A percentile compares a stretch with the other conserved stretches of the same genome.
These are phyloP conservation scores for Volvariella surrecta DNA, from an alignment of 1,284 basidiomycete genomes.

Conservation along the genomic window DNA sequence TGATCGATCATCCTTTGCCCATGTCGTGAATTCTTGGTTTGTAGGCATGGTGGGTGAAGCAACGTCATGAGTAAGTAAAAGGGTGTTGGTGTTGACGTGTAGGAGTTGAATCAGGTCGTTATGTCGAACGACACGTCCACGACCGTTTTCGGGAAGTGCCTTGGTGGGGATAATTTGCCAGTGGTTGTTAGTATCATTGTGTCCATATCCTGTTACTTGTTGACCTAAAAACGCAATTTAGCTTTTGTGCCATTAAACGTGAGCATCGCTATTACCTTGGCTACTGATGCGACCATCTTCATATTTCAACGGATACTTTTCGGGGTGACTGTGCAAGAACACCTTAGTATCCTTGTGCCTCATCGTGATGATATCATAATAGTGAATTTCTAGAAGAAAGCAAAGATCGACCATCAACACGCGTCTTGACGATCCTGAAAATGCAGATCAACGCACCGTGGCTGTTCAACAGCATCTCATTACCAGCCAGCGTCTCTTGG, in stretches of 20 bases:
- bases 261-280: slow-evolving; percentile 60
- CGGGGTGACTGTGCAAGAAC: slow-evolving; percentile 88
- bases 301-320: slow-evolving; percentile 89
- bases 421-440: not conserved
- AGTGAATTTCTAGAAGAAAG: slow-evolving; percentile 70
- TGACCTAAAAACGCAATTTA: slow-evolving; percentile 54
- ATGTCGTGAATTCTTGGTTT: slow-evolving; percentile 97
- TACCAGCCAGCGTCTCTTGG: slow-evolving; percentile 92
- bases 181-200: slow-evolving; percentile 89
- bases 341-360: slow-evolving; percentile 91
- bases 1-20: slow-evolving; percentile 62
- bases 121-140: slow-evolving; percentile 83
- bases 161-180: slow-evolving; percentile 96
- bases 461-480: slow-evolving; percentile 85
- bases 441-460: slow-evolving; percentile 57
- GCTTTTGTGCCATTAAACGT: slow-evolving; percentile 3
- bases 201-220: slow-evolving; percentile 97
- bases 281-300: slow-evolving; percentile 95
- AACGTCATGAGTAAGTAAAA: slow-evolving; percentile 93
- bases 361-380: slow-evolving; percentile 84
- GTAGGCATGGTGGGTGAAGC: slow-evolving; percentile 96
- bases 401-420: slow-evolving; percentile 5
- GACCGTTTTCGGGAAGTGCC: slow-evolving; percentile 82
- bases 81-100: slow-evolving; percentile 79
- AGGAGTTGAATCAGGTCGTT: slow-evolving; percentile 85